Evolutionary conservation across 2,329 filamentous ascomycete genomes (phyloP), one percentile per base, ranked within the genome.

Genomic region (Penicillium decumbens): DNA sequence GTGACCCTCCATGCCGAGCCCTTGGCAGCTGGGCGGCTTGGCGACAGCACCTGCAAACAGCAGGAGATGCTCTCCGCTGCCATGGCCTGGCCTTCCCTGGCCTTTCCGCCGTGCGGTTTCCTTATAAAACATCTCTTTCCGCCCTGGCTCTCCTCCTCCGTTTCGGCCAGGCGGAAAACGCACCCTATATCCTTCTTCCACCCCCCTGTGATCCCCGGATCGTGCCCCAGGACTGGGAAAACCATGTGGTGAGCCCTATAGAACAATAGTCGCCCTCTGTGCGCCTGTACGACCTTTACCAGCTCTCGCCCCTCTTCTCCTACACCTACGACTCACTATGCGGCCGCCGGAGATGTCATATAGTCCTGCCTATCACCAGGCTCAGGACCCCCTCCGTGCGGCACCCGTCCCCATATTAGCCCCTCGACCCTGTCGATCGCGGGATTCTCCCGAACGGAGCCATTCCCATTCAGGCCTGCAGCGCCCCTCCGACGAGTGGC

Each of bases 331-430:
- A 47, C 50, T 58, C 53, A 54, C 51, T 50, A 68, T 69, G 66
- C 56, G 49, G 54, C 60, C 61, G 41, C 65, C 63, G 55, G 66
- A 65, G 57, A 69, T 69, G 67, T 63, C 65, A 57, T 63, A 68
- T 63, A 65, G 61, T 54, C 58, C 66, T 54, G 63, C 61, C 56
- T 67, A 67, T 47, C 62, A 62, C 51, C 64, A 68, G 44, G 59
- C 62, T 30, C 56, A 62, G 47, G 61, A 56, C 43, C 54, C 59
- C 33, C 53, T 60, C 52, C 53, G 59, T 45, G 55, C 60, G 25
- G 46, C 58, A 47, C 57, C 59, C 42, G 57, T 51, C 49, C 52
- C 59, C 20, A 53, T 55, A 18, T 50, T 54, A 28, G 47, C 54
- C 44, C 58, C 58, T 50, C 57, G 55, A 33, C 47, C 58, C 35